phyloP scores from a whole-genome alignment of 148 eudicot genomes.

The Spergularia bocconei region DNA sequence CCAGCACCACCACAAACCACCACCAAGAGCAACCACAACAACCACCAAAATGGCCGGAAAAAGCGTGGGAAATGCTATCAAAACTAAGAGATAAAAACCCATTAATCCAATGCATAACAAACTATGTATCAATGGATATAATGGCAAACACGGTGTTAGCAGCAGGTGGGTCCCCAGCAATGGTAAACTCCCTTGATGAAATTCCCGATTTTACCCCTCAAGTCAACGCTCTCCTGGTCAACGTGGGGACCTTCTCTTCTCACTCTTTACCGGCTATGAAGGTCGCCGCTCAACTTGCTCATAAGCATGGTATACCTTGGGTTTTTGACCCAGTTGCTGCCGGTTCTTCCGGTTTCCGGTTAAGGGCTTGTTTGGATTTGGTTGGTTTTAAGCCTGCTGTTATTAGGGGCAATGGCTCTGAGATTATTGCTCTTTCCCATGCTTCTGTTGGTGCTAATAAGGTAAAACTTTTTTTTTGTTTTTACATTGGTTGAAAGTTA shows the following conservation, averaged over 20 bases:
- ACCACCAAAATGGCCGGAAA: slow-evolving; percentile 2
- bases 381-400: slow-evolving; percentile 61
- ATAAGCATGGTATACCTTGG: slow-evolving; percentile 50
- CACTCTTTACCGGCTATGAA: slow-evolving; percentile 72
- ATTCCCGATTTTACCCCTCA: slow-evolving; percentile 63
- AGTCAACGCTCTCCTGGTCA: slow-evolving; percentile 49
- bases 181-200: slow-evolving; percentile 21
- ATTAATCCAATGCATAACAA: slow-evolving; percentile 35
- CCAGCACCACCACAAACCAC: not conserved
- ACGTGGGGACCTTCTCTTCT: slow-evolving; percentile 71
- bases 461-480: slow-evolving; percentile 26
- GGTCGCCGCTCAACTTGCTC: slow-evolving; percentile 52
- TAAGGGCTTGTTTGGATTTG: slow-evolving; percentile 75
- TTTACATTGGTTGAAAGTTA: not conserved
- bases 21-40: not conserved
- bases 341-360: slow-evolving; percentile 62
- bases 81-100: slow-evolving; percentile 20
- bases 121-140: slow-evolving; percentile 28
- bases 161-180: slow-evolving; percentile 29
- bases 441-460: slow-evolving; percentile 49
- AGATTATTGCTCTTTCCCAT: slow-evolving; percentile 65
- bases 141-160: slow-evolving; percentile 27
- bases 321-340: slow-evolving; percentile 95
- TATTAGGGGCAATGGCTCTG: slow-evolving; percentile 86
- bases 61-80: slow-evolving; percentile 17